These are phyloP conservation scores for Aspergillus udagawae DNA, from an alignment of 2,329 filamentous ascomycete species.

Conservation along the genomic window DNA sequence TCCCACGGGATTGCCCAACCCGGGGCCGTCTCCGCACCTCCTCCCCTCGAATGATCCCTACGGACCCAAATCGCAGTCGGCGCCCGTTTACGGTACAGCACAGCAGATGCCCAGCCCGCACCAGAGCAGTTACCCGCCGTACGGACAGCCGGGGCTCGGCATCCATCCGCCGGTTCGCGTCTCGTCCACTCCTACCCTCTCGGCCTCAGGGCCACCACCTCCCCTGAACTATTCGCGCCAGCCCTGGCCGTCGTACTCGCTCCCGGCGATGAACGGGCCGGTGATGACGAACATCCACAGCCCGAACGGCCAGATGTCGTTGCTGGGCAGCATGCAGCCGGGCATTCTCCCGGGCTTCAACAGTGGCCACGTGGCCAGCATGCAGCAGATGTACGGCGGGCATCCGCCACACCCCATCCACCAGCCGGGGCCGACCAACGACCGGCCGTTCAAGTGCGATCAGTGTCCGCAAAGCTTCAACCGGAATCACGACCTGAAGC, in stretches of 20 bases:
- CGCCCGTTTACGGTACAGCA: slow-evolving; percentile 38
- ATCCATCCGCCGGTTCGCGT: slow-evolving; percentile 46
- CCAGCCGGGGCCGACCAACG: slow-evolving; percentile 56
- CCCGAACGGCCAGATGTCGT: slow-evolving; percentile 66
- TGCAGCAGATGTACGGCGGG: slow-evolving; percentile 58
- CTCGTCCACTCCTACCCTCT: slow-evolving; percentile 27
- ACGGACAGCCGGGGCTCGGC: slow-evolving; percentile 38
- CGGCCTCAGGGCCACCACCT: slow-evolving; percentile 22
- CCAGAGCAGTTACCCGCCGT: slow-evolving; percentile 40
- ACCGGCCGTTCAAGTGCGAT: slow-evolving; percentile 92
- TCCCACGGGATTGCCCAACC: slow-evolving; percentile 36
- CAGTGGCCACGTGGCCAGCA: slow-evolving; percentile 56
- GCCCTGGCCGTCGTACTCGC: slow-evolving; percentile 50
- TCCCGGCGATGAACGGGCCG: slow-evolving; percentile 61
- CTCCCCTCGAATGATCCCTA: slow-evolving; percentile 57
- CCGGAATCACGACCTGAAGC: slow-evolving; percentile 90
- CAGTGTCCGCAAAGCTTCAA: slow-evolving; percentile 92
- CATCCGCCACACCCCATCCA: slow-evolving; percentile 51
- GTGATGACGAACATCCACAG: slow-evolving; percentile 77
- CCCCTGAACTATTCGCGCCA: slow-evolving; percentile 38
- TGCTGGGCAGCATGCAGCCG: slow-evolving; percentile 59
- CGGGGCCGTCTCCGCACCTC: slow-evolving; percentile 48
- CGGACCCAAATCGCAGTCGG: slow-evolving; percentile 49
- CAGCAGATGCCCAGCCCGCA: slow-evolving; percentile 49
- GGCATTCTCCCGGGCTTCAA: slow-evolving; percentile 58